A percentile compares a stretch with the other conserved stretches of the same genome.
Evolutionary conservation across 73 alveolate species (phyloP).

Genomic region (Paramecium caudatum): DNA sequence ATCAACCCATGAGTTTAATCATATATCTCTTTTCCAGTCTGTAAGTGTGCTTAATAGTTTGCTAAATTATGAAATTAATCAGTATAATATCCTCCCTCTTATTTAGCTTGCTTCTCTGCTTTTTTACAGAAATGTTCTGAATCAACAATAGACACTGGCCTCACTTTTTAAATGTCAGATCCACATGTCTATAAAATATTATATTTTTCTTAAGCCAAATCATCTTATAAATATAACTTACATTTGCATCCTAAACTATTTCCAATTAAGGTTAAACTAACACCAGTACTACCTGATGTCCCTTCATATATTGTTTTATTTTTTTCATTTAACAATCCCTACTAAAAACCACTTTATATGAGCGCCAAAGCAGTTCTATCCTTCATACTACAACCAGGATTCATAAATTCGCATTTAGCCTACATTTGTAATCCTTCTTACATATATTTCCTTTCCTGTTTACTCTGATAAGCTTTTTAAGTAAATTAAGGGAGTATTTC

Average conservation of each 20-base stretch:
- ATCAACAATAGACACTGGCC: slow-evolving; percentile 73
- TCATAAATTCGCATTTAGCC: slow-evolving; percentile 86
- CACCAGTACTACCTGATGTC: slow-evolving; percentile 72
- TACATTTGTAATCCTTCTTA: neutral
- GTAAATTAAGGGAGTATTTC: slow-evolving; percentile 72
- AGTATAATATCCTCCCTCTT: slow-evolving; percentile 86
- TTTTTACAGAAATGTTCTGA: slow-evolving; percentile 68
- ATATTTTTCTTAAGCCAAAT: slow-evolving; percentile 43
- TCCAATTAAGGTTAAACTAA: slow-evolving; percentile 67
- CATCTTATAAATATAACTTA: slow-evolving; percentile 25
- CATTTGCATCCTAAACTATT: slow-evolving; percentile 59
- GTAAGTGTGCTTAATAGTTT: slow-evolving; percentile 89
- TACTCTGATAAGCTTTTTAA: slow-evolving; percentile 53
- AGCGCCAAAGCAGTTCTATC: slow-evolving; percentile 84
- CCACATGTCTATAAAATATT: slow-evolving; percentile 30
- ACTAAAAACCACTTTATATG: neutral
- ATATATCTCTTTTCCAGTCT: slow-evolving; percentile 93
- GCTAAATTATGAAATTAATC: slow-evolving; percentile 90
- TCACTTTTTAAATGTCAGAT: slow-evolving; percentile 55
- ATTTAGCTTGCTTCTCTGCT: slow-evolving; percentile 68
- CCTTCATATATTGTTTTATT: slow-evolving; percentile 29
- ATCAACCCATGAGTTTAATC: slow-evolving; percentile 80
- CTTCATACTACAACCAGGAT: slow-evolving; percentile 89
- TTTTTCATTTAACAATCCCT: neutral
- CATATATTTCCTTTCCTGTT: slow-evolving; percentile 30